A percentile compares a stretch with the other conserved stretches of the same genome.
phyloP scores from a whole-genome alignment of 2,329 filamentous ascomycete species.

The Penicillium oxalicum region DNA sequence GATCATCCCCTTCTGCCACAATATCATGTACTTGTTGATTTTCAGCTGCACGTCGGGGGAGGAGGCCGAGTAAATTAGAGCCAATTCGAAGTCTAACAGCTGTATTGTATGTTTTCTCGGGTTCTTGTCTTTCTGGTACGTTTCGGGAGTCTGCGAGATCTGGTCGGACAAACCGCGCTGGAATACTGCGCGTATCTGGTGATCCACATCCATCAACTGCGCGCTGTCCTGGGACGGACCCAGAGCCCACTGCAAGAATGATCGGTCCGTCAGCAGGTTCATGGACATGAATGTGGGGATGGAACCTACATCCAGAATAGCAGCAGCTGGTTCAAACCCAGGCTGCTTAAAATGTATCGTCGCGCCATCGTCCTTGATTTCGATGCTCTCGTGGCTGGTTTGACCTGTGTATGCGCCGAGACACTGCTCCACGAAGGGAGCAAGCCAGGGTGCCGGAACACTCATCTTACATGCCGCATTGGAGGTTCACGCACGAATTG shows the following conservation, averaged over 20 bases:
- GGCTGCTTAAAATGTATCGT: slow-evolving; percentile 26
- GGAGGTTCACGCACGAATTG: too few relatives aligned
- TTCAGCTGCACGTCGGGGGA: slow-evolving; percentile 21
- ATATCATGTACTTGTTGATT: slow-evolving; percentile 22
- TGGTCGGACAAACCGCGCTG: slow-evolving; percentile 20
- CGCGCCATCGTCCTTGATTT: slow-evolving; percentile 30
- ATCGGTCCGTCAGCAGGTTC: slow-evolving; percentile 2
- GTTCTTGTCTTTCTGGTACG: slow-evolving; percentile 13
- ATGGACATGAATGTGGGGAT: not conserved
- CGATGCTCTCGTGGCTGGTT: slow-evolving; percentile 5
- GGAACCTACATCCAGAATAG: slow-evolving; percentile 27
- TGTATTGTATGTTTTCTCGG: slow-evolving; percentile 26
- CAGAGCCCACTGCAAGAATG: slow-evolving; percentile 23
- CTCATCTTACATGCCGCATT: slow-evolving; percentile 20
- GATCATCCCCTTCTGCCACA: slow-evolving; percentile 14
- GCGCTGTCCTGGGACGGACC: slow-evolving; percentile 13
- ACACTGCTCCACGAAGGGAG: slow-evolving; percentile 19
- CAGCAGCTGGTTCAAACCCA: slow-evolving; percentile 11
- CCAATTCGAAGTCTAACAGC: slow-evolving; percentile 31
- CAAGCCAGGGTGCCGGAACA: slow-evolving; percentile 21
- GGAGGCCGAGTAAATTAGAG: slow-evolving; percentile 25
- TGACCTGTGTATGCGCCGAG: slow-evolving; percentile 17
- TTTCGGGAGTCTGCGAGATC: slow-evolving; percentile 15
- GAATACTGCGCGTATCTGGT: slow-evolving; percentile 31
- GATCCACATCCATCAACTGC: slow-evolving; percentile 31